Evolutionary conservation across 768 basidiomycete species (phyloP), one percentile per base, ranked within the genome.

Genomic region (Mycena polygramma): DNA sequence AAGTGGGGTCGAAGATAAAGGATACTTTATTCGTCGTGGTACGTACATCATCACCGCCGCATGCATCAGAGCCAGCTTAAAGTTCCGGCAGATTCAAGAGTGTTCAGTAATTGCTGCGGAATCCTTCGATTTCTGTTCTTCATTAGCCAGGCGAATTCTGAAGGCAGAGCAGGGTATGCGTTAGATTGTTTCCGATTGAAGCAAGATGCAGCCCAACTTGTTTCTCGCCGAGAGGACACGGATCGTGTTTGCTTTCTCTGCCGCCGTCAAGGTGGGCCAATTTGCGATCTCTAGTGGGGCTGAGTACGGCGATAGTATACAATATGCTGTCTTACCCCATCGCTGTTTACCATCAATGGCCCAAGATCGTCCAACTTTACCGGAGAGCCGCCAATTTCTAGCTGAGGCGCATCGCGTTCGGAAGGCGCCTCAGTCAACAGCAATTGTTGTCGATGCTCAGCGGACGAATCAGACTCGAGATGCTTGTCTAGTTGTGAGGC

Each of bases 281-380:
- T 92, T 91, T 36, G 85, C 84, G 66, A 92, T 90, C 43, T 92
- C 91, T 92, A 39, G 36, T 45, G 20, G 17, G 58, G 13, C 43
- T 64, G 15, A 54, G 57, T 15, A 60, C 19, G 19, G 45, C 24
- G 30, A 15, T 14, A 20, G 59, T 30, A 37, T 17, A 20, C 41
- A n/a, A 45, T 7, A 46, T 37, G 45, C 17, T n/a, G 15, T 26
- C 86, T 65, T 76, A 91, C 90, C 61, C 90, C 91, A 80, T 92
- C 87, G 49, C 81, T 86, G 75, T 92, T 92, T 48, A 92, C 89
- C 52, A 92, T 89, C 83, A 92, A 85, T 1, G 91, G 91, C 1
- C 90, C 91, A 15, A 92, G 82, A 22, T 81, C 83, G 68, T 92
- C 90, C 8, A 91, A 78, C 76, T 84, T 88, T 58, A 90, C 78